Evolutionary conservation across 805 yeast genomes (phyloP), one percentile per base, ranked within the genome.

Genomic region (Vanderwaltozyma tropicalis): DNA sequence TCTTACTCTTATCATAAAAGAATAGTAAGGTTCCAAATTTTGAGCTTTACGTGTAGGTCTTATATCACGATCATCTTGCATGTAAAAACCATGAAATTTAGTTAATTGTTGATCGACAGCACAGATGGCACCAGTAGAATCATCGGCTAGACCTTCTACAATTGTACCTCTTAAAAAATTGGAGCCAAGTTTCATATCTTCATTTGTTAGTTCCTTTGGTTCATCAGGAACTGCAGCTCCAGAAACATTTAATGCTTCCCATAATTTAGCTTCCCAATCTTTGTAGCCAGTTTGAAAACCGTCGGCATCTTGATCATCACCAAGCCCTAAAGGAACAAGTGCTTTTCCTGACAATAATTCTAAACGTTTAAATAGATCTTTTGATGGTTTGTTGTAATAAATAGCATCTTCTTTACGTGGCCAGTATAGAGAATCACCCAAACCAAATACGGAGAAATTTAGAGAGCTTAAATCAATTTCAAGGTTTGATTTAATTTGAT

Each of bases 261-360:
- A 89, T 44, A 89, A 55, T 44, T 70, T 68, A 17, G 80, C 73
- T 61, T 85, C 89, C 96, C 96, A 89, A 31, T 65, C 78, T 42
- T 78, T 76, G 60, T 80, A 89, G n/a, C 92, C 96, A 20, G 96
- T 88, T 49, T 78, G 78, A 63, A 71, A 87, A 16, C 96, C 96
- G 66, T 89, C 96, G 17, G 95, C 94, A 58, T 85, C 97, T 66
- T 89, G 97, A 57, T 89, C 97, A 61, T 89, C 96, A 63, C 97
- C 97, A 34, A 84, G 68, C 15, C 95, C 96, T 32, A 87, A 62
- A 3, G 81, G 83, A 40, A 76, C 72, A 38, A 89, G 64, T 42
- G 75, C 76, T 42, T 70, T 75, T 42, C 82, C 96, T 31, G 94
- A 92, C 41, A 85, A 69, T 41, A 80, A 64, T 45, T 64, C 66